Conservation (phyloP, 2,329 filamentous ascomycete species). For the Coniella vitis region DNA sequence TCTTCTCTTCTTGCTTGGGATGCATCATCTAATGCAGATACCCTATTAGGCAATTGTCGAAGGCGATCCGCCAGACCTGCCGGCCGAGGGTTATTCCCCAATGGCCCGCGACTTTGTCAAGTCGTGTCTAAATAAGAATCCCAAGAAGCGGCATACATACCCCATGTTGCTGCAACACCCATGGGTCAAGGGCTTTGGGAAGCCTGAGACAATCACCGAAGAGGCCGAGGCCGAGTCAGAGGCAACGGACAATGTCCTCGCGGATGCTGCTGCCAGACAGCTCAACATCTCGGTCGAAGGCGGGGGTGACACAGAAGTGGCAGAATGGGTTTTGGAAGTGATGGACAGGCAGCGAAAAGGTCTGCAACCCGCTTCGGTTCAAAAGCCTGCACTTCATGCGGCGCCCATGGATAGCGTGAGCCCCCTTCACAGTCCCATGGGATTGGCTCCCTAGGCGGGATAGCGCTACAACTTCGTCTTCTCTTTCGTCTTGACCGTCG, state of each 20-base stretch:
- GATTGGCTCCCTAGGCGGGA: not conserved
- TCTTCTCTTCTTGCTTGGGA: slow-evolving; percentile 19
- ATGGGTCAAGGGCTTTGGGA: slow-evolving; percentile 73
- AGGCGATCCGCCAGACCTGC: slow-evolving; percentile 87
- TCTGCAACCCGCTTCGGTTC: slow-evolving; percentile 30
- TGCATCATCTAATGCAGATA: not conserved
- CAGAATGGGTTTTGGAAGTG: slow-evolving; percentile 72
- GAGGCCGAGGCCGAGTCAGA: slow-evolving; percentile 58
- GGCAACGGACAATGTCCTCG: slow-evolving; percentile 30
- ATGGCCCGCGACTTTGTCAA: slow-evolving; percentile 80
- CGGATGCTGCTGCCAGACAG: slow-evolving; percentile 21
- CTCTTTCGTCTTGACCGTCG: too few relatives aligned
- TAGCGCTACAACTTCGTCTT: too few relatives aligned
- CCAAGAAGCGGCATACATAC: slow-evolving; percentile 89
- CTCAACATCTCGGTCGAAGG: slow-evolving; percentile 18
- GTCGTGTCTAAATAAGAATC: slow-evolving; percentile 86
- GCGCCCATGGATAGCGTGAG: slow-evolving; percentile 73
- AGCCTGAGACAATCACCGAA: slow-evolving; percentile 68
- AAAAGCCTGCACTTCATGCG: slow-evolving; percentile 78
- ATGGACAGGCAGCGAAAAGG: slow-evolving; percentile 60
- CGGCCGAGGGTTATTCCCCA: slow-evolving; percentile 69
- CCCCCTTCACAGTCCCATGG: slow-evolving; percentile 37
- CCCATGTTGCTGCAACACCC: slow-evolving; percentile 81
- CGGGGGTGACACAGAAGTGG: slow-evolving; percentile 73
- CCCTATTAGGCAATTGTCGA: slow-evolving; percentile 81